phyloP scores from a whole-genome alignment of 2,329 filamentous ascomycete species.

The Sporothrix inflata region DNA sequence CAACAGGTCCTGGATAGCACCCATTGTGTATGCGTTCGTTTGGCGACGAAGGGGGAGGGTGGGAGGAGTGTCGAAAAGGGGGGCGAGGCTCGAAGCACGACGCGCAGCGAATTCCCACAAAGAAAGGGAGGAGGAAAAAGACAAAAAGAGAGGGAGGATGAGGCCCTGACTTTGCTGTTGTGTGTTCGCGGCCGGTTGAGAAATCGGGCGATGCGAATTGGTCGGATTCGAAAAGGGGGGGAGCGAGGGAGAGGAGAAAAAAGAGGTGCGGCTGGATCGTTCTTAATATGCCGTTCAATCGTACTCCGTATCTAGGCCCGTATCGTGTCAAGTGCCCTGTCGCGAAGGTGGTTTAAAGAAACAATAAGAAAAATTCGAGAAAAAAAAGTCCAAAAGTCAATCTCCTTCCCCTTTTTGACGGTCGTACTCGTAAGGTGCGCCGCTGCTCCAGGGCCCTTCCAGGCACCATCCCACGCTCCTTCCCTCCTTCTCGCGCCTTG shows the following conservation, averaged over 20 bases:
- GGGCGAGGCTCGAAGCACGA: constrained; percentile 1
- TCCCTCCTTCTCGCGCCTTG: not conserved
- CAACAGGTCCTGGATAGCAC: constrained; percentile 57
- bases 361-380: not conserved
- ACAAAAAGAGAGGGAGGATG: not conserved
- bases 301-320: not conserved
- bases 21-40: constrained; percentile 47
- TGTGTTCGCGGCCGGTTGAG: constrained; percentile 18
- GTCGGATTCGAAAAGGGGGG: constrained; percentile 17
- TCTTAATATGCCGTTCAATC: not conserved
- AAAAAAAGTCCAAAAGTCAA: not conserved
- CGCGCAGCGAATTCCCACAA: not conserved
- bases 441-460: not conserved
- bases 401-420: constrained; percentile 7
- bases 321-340: not conserved
- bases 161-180: not conserved
- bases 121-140: not conserved
- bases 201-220: constrained; percentile 29
- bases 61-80: not conserved
- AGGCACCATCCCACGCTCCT: not conserved
- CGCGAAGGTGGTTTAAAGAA: constrained; percentile 10
- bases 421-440: constrained; percentile 11
- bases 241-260: constrained; percentile 13
- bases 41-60: not conserved
- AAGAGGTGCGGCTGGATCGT: not conserved